Percentiles rank a stretch among this genome's conserved stretches.
Evolutionary conservation across 2,329 filamentous ascomycete species (phyloP).

Genomic region (Claviceps arundinis): DNA sequence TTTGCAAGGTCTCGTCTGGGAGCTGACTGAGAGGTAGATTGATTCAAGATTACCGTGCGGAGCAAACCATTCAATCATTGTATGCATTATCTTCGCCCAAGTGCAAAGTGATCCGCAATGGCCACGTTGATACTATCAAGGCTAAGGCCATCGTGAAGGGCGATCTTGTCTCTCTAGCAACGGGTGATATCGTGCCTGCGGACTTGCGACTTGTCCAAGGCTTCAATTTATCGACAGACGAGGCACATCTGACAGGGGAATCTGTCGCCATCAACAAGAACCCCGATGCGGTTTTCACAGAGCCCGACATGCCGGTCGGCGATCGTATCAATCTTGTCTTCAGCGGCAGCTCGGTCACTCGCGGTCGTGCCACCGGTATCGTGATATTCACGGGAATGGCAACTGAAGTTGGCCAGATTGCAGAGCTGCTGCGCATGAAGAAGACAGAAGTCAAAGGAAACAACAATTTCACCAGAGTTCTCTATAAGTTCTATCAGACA

Average conservation of each 20-base stretch:
- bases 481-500: conserved; percentile 29
- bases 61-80: conserved; percentile 48
- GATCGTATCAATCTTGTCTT: conserved; percentile 61
- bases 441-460: conserved; percentile 29
- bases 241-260: conserved; percentile 62
- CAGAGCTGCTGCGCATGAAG: conserved; percentile 49
- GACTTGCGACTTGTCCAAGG: conserved; percentile 52
- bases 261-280: conserved; percentile 56
- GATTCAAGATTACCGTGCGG: conserved; percentile 47
- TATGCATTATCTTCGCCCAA: conserved; percentile 45
- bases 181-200: conserved; percentile 57
- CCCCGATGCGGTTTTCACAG: conserved; percentile 39
- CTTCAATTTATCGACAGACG: conserved; percentile 65
- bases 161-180: conserved; percentile 48
- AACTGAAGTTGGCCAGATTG: conserved; percentile 65
- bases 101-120: conserved; percentile 44
- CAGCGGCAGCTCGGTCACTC: conserved; percentile 58
- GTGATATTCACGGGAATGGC: conserved; percentile 59
- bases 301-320: conserved; percentile 45
- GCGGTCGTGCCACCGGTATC: conserved; percentile 55
- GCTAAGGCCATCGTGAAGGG: conserved; percentile 49
- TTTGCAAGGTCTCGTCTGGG: not conserved
- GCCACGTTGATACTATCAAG: conserved; percentile 36
- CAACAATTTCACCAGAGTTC: conserved; percentile 29
- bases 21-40: conserved; percentile 24